These are phyloP conservation scores for Pseudisothecium myosuroides DNA, from an alignment of 225 moss, liverwort and hornwort genomes.

Conservation along the genomic window DNA sequence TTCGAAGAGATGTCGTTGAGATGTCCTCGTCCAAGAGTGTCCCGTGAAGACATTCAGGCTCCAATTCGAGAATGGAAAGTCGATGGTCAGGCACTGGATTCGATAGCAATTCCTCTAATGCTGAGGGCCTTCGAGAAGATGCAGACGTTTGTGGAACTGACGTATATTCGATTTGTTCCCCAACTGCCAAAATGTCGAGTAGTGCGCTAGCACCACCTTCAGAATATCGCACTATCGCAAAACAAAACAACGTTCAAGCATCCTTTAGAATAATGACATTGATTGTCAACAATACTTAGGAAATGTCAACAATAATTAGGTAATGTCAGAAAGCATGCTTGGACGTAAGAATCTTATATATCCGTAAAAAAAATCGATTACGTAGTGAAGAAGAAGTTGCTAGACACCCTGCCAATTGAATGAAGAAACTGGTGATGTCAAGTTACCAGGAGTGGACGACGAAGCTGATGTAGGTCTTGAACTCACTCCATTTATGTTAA, in stretches of 20 bases:
- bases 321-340: not conserved
- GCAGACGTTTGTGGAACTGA: not conserved
- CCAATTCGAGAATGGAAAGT: slow-evolving; percentile 22
- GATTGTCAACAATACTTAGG: not conserved
- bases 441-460: slow-evolving; percentile 35
- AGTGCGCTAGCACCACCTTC: slow-evolving; percentile 41
- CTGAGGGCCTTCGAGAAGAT: slow-evolving; percentile 5
- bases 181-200: slow-evolving; percentile 60
- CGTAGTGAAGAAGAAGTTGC: not conserved
- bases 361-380: not conserved
- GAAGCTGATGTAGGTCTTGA: slow-evolving; percentile 5
- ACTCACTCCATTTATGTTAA: slow-evolving; percentile 41
- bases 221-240: not conserved
- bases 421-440: not conserved
- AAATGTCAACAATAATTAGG: not conserved
- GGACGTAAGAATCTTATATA: not conserved
- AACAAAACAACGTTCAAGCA: not conserved
- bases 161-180: slow-evolving; percentile 20
- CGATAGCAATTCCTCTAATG: slow-evolving; percentile 3
- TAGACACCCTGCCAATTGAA: not conserved
- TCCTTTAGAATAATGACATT: not conserved
- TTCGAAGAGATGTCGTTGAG: not conserved
- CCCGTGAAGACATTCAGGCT: not conserved
- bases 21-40: not conserved
- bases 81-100: slow-evolving; percentile 13